Evolutionary conservation across 345 rosid genomes (phyloP), one percentile per base, ranked within the genome.

Genomic region (Sonneratia caseolaris): DNA sequence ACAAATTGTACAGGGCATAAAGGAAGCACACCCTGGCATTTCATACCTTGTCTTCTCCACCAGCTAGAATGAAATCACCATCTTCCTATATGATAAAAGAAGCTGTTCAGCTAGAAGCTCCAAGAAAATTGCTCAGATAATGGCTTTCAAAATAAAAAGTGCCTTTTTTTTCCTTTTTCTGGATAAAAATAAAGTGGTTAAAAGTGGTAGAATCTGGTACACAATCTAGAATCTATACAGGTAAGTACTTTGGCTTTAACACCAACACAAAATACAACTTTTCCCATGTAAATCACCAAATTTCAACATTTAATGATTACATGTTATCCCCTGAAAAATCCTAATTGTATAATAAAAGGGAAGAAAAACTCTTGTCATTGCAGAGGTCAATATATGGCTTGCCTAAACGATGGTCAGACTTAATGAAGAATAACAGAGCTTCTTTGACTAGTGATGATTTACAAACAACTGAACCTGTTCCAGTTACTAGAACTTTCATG

Each of bases 1-100:
- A n/a, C 5, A n/a, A 10, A 2, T 2, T 53, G 32, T 57, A 57
- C 3, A 57, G n/a, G 32, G 32, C 35, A 22, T 8, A 32, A 62
- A 7, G 27, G 14, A 62, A 13, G 37, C 18, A 76, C 59, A 72
- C 75, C 56, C 74, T 77, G 70, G 75, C 53, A 73, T 68, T 69
- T 27, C 77, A 70, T 80, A 95, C 96, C 91, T 90, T 89, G 64
- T 92, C 99, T 66, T 92, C 98, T 68, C 84, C 96, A 38, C 78
- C 75, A 77, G 86, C 84, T 67, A 87, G 77, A 83, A 84, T 73
- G 81, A 87, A 95, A 77, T 92, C 99, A 45, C 85, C 88, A 89
- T 95, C 99, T 80, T 90, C 99, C 99, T 92, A 84, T 86, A 89
- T 68, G 66, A 74, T 13, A 71, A 45, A 68, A 76, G 75, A 73